phyloP scores from a whole-genome alignment of 306 rosid species.

The Rubus idaeus region DNA sequence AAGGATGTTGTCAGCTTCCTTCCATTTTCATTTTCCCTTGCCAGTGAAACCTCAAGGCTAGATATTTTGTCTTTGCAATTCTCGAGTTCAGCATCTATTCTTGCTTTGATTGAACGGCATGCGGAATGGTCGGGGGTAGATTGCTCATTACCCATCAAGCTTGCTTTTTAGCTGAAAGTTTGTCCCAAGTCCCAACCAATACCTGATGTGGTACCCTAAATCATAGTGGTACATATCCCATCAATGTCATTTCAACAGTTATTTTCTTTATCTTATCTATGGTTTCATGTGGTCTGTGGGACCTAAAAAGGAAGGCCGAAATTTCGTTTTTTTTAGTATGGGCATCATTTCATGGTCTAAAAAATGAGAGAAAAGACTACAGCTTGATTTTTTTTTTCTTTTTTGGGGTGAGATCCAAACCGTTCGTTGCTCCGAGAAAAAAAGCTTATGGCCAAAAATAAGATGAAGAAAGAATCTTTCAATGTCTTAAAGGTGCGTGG shows the following conservation, averaged over 20 bases:
- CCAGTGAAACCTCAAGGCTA: constrained; percentile 56
- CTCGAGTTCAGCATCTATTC: too few species aligned
- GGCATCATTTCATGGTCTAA: constrained; percentile 4
- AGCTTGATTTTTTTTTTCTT: neutral
- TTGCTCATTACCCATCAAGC: too few species aligned
- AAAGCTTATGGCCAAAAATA: too few species aligned
- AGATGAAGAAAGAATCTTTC: too few species aligned
- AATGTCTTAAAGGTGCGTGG: too few species aligned
- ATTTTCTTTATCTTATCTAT: neutral
- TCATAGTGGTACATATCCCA: constrained; percentile 25
- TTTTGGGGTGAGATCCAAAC: constrained; percentile 20
- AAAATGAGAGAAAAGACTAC: neutral
- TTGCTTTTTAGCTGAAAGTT: too few species aligned
- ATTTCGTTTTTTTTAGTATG: neutral
- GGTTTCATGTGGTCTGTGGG: constrained; percentile 36
- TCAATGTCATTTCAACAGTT: constrained; percentile 18
- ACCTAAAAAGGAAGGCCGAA: neutral
- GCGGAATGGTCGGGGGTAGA: too few species aligned
- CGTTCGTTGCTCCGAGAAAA: constrained; percentile 7
- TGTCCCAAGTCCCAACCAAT: too few species aligned
- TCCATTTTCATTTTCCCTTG: too few species aligned
- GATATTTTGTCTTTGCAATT: neutral
- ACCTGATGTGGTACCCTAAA: neutral
- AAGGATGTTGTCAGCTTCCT: too few species aligned
- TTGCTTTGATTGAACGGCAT: too few species aligned